Conservation (phyloP, 2,329 filamentous ascomycete genomes). For the Paracoccidioides brasiliensis region DNA sequence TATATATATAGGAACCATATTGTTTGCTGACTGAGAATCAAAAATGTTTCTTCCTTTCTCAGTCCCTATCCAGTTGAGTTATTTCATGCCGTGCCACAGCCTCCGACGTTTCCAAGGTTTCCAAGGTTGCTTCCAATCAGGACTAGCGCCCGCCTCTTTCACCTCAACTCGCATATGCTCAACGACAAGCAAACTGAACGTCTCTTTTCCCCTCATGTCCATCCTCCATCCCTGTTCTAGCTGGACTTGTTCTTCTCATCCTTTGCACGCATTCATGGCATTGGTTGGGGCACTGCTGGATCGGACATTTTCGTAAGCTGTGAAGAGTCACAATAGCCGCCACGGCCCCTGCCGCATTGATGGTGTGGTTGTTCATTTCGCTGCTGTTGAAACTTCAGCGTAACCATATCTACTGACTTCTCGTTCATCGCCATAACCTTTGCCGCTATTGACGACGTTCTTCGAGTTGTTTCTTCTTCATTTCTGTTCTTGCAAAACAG, state of each 20-base stretch:
- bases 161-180: background rate
- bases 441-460: background rate
- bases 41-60: no score
- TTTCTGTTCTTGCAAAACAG: background rate
- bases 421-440: background rate
- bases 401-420: background rate
- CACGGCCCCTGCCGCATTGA: background rate
- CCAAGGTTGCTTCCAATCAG: background rate
- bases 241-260: background rate
- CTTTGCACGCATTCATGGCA: background rate
- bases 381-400: background rate
- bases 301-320: background rate
- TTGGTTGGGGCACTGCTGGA: background rate
- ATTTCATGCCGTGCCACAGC: no score
- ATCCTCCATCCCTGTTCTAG: background rate
- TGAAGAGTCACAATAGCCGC: background rate
- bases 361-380: background rate
- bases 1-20: no score
- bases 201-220: background rate
- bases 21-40: no score
- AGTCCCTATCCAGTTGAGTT: no score
- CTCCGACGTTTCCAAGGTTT: no score
- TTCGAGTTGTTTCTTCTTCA: background rate
- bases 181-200: background rate
- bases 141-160: background rate